Conservation (phyloP, 2,329 filamentous ascomycete species). For the Apiospora pterosperma region DNA sequence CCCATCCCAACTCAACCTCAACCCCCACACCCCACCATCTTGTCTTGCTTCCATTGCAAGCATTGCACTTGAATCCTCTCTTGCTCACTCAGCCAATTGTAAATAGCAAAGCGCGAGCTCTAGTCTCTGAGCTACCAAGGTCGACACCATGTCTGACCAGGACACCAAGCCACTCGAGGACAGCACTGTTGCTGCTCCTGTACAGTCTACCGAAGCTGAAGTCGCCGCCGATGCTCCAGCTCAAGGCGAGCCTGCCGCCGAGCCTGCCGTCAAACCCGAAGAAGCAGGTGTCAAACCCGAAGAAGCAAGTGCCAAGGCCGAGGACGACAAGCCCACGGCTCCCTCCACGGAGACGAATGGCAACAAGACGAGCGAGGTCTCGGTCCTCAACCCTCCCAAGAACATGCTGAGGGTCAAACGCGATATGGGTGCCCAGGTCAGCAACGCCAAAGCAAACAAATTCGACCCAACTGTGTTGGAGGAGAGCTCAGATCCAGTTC, state of each 20-base stretch:
- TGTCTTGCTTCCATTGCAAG: not conserved
- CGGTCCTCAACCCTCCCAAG: constrained; percentile 18
- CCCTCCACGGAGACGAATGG: constrained; percentile 10
- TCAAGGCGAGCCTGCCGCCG: constrained; percentile 8
- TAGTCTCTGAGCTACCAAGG: not conserved
- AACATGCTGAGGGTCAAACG: constrained; percentile 43
- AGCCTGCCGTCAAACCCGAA: not conserved
- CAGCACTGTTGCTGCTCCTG: constrained; percentile 1
- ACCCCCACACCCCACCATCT: not conserved
- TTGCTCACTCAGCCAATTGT: not conserved
- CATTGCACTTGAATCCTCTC: not conserved
- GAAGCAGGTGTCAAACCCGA: constrained; percentile 6
- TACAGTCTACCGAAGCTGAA: constrained; percentile 4
- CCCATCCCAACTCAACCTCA: not conserved
- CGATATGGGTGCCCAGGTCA: constrained; percentile 30
- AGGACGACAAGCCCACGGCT: constrained; percentile 19
- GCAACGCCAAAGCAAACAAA: constrained; percentile 58
- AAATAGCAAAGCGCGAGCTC: not conserved
- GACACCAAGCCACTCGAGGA: constrained; percentile 33
- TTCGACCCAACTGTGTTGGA: constrained; percentile 65
- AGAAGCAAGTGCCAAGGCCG: constrained; percentile 23
- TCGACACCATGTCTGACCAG: constrained; percentile 28
- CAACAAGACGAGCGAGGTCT: constrained; percentile 7
- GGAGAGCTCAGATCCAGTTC: constrained; percentile 71
- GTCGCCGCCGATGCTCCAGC: constrained; percentile 8